phyloP scores from a whole-genome alignment of 306 rosid species.

The Vachellia collinsii region DNA sequence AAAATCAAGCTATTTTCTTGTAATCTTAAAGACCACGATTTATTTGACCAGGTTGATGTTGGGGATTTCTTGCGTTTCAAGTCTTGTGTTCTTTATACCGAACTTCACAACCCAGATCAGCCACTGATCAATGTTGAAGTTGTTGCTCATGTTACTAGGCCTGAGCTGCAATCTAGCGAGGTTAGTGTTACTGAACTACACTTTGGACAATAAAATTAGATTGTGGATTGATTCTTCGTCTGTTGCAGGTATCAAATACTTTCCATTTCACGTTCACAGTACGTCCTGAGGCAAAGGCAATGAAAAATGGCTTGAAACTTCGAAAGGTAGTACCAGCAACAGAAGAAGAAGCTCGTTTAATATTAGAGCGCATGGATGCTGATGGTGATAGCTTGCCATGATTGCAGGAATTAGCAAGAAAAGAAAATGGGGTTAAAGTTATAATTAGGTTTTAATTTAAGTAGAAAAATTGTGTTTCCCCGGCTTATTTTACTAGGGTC shows the following conservation, averaged over 20 bases:
- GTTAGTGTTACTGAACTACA: conserved; percentile 47
- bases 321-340: conserved; percentile 84
- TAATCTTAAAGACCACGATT: conserved; percentile 19
- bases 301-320: conserved; percentile 54
- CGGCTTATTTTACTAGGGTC: neutral
- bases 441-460: neutral
- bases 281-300: conserved; percentile 78
- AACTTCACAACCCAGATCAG: conserved; percentile 69
- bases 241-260: conserved; percentile 72
- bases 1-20: neutral
- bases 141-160: conserved; percentile 95
- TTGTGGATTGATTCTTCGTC: neutral
- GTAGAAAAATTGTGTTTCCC: neutral
- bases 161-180: conserved; percentile 88
- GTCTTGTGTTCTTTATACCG: conserved; percentile 84
- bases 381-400: conserved; percentile 58
- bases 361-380: conserved; percentile 85
- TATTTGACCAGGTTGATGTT: conserved; percentile 78
- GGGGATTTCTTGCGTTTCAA: conserved; percentile 92
- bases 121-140: conserved; percentile 94
- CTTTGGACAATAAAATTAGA: neutral
- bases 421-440: neutral
- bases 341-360: conserved; percentile 87
- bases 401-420: neutral
- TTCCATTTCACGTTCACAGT: conserved; percentile 86